Evolutionary conservation across 1,284 basidiomycete genomes (phyloP).

Genomic region (Jaminaea rosea): DNA sequence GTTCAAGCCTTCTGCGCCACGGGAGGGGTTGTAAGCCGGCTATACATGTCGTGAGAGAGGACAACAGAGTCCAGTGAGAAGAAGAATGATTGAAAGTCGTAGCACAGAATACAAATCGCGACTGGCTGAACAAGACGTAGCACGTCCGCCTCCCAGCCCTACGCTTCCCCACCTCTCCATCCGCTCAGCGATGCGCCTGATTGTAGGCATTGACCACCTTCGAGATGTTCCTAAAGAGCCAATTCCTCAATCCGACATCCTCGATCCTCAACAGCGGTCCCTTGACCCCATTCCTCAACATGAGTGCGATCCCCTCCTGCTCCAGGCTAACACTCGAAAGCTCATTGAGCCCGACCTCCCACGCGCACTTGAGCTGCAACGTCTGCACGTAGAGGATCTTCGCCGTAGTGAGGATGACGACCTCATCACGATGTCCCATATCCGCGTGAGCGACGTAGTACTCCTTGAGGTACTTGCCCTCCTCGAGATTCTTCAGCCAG

Average conservation of each 20-base stretch:
- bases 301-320: constrained; percentile 53
- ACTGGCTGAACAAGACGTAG: no score
- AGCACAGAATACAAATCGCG: neutral
- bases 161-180: neutral
- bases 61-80: no score
- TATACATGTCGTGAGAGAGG: no score
- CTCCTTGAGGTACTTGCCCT: constrained; percentile 74
- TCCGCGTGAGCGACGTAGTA: constrained; percentile 72
- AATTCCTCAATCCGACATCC: constrained; percentile 52
- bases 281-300: constrained; percentile 53
- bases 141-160: no score
- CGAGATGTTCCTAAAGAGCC: constrained; percentile 56
- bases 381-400: constrained; percentile 67
- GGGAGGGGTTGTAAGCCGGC: no score
- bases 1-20: no score
- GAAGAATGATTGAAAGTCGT: neutral
- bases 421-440: constrained; percentile 50
- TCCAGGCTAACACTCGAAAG: constrained; percentile 68
- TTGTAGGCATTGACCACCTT: constrained; percentile 29
- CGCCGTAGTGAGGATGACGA: constrained; percentile 40
- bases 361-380: constrained; percentile 71
- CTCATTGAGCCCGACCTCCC: constrained; percentile 82
- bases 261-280: constrained; percentile 55
- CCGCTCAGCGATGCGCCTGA: constrained; percentile 7
- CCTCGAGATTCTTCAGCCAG: constrained; percentile 86